Evolutionary conservation across 106 monocot genomes (phyloP), one percentile per base, ranked within the genome.

Genomic region (Cymbidium sinense): DNA sequence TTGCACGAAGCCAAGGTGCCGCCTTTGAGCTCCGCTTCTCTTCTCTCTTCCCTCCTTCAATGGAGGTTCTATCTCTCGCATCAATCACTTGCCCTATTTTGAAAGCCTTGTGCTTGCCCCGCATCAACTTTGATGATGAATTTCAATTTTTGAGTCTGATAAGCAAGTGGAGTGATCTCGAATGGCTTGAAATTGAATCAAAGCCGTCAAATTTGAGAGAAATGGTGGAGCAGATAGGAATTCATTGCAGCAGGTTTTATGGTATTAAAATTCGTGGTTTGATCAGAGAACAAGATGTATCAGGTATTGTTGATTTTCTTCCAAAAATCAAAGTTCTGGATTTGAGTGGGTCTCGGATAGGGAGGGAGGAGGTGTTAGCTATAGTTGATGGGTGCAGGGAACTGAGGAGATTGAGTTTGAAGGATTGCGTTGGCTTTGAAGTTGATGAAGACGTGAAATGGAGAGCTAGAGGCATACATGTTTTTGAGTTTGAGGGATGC

Each of bases 381-480:
- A 77, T 90, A 20, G 7, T 83, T n/a, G 75, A 78, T 17, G 90
- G 90, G 2, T 87, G 82, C 47, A 64, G n/a, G 51, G 75, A 76
- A 50, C 74, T 90, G 74, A 78, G 83, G 73, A 79, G 73, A 20
- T 50, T 90, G 28, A 82, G 64, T 31, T 82, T 81, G 30, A 85
- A 43, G 7, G 76, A 79, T 20, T 90, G 87, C 54, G 39, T 85
- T 39, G 90, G 87, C 0, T 83, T 90, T 58, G 76, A 90, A 50
- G 74, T 33, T 1, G 81, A 85, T 73, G 87, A 81, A 27, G 83
- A 90, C 76, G 72, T 85, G 20, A 13, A 70, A 31, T 54, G 74
- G 58, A 64, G 77, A 13, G 77, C 23, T n/a, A 17, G 43, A 8
- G 43, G 36, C 7, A 81, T 86, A 9, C 12, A 77, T 50, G 27